phyloP scores from a whole-genome alignment of 352 stramenopile species.

The Phytophthora macrochlamydospora region DNA sequence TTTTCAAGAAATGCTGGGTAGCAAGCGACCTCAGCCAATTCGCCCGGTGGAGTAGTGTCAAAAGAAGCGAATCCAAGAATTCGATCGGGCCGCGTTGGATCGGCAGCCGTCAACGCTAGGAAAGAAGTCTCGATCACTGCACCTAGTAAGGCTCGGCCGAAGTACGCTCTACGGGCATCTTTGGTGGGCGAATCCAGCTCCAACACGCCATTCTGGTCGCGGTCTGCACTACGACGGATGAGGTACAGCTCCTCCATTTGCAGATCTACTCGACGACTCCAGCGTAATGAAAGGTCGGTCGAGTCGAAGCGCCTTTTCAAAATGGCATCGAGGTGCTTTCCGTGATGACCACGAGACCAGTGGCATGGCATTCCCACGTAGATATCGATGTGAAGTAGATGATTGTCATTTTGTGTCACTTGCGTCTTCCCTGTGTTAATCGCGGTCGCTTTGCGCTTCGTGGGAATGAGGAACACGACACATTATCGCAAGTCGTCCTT shows the following conservation, averaged over 20 bases:
- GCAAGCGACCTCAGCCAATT: slow-evolving; percentile 43
- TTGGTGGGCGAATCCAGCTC: slow-evolving; percentile 70
- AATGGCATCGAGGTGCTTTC: no score
- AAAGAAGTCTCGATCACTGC: slow-evolving; percentile 77
- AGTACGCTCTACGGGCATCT: slow-evolving; percentile 63
- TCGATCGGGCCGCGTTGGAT: slow-evolving; percentile 51
- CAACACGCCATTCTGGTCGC: slow-evolving; percentile 59
- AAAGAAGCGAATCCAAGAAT: slow-evolving; percentile 71
- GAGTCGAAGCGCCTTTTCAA: no score
- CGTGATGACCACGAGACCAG: no score
- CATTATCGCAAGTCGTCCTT: no score
- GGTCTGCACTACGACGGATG: slow-evolving; percentile 64
- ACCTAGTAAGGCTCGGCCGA: slow-evolving; percentile 57
- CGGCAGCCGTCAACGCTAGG: slow-evolving; percentile 67
- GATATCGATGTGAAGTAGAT: no score
- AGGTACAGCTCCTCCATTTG: slow-evolving; percentile 34
- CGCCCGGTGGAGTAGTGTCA: slow-evolving; percentile 51
- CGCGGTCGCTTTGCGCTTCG: no score
- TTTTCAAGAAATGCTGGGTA: slow-evolving; percentile 48
- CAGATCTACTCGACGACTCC: slow-evolving; percentile 11
- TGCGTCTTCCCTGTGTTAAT: no score
- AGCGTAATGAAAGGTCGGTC: no score
- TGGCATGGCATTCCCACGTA: no score
- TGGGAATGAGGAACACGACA: no score
- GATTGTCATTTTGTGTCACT: no score